Base-by-base conservation (phyloP, 805 yeast species). In the Yarrowia yakushimensis region DNA sequence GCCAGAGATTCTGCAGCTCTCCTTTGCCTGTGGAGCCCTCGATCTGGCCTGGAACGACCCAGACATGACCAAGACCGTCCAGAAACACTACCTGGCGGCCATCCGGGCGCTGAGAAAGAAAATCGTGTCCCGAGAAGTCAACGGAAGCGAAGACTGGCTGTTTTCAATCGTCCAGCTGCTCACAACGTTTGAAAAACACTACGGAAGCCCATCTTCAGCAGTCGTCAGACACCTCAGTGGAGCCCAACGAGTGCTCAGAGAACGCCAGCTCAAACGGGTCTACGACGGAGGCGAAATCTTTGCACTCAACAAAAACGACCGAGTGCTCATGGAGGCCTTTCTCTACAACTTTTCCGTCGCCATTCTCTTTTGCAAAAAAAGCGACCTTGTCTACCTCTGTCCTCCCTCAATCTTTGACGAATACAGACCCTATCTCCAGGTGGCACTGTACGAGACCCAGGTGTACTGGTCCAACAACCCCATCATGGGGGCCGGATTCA, bases 341-440 rank as follows among this genome's bases (percentile, higher is more conserved):
- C 60, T 52, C 13, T 52, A 52, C 45, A 52, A 52, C 60, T 52
- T 36, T 45, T 52, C 60, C 15, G 60, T 52, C 34, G 60, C 60
- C 10, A 52, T 52, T 33, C 12, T 52, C 17, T 37, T 52, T n/a
- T 52, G 60, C 45, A 20, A 20, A 17, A 27, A 52, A n/a, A 18
- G 18, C 28, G 60, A 52, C 3, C 23, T 52, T 3, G 25, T 30
- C 9, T 52, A 52, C 17, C 34, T 52, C 25, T 17, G 34, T 25
- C 45, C 42, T 2, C 60, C 60, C 1, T 52, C 60, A 2, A 33
- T 52, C 4, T 52, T 52, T 25, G 60, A 52, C 60, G 60, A 52
- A 27, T 52, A 25, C 34, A 18, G 60, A 25, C 60, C 60, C 27
- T 36, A 36, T 8, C 45, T 52, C n/a, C 42, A 34, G 34, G 60